Evolutionary conservation across 1,284 basidiomycete genomes (phyloP).

Genomic region (Pisolithus thermaeus): DNA sequence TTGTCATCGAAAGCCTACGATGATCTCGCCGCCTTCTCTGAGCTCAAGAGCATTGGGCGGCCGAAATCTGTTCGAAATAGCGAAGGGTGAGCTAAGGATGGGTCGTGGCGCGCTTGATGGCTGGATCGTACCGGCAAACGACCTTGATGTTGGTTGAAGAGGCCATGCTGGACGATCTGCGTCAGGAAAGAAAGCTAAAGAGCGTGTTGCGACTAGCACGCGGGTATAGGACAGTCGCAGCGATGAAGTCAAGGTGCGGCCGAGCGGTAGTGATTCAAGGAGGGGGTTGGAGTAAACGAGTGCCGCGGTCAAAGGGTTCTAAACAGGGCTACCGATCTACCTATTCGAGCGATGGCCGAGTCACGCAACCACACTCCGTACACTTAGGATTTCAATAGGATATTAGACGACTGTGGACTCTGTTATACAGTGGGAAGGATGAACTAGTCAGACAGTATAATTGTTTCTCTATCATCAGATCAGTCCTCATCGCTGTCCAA

Average conservation of each 20-base stretch:
- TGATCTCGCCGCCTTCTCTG: constrained; percentile 86
- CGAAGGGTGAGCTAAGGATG: constrained; percentile 6
- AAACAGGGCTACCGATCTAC: not conserved
- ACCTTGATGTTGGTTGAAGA: constrained; percentile 87
- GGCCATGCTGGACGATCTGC: constrained; percentile 47
- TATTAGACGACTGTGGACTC: no score
- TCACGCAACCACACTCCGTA: not conserved
- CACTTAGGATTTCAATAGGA: constrained; percentile 6
- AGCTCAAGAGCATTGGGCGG: constrained; percentile 91
- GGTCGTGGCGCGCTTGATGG: constrained; percentile 1
- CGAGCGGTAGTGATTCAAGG: not conserved
- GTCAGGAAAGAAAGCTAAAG: constrained; percentile 9
- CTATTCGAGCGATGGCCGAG: constrained; percentile 1
- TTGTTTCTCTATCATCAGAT: not conserved
- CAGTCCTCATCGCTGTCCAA: constrained; percentile 41
- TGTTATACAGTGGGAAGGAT: constrained; percentile 21
- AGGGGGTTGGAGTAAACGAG: constrained; percentile 2
- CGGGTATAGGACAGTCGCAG: constrained; percentile 16
- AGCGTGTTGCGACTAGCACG: constrained; percentile 9
- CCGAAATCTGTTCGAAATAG: constrained; percentile 66
- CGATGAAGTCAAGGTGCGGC: constrained; percentile 7
- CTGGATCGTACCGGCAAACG: constrained; percentile 78
- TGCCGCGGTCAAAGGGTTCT: not conserved
- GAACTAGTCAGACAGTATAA: constrained; percentile 7
- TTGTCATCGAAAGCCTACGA: constrained; percentile 87